Evolutionary conservation across 345 rosid genomes (phyloP), one percentile per base, ranked within the genome.

Genomic region (Aegle marmelos): DNA sequence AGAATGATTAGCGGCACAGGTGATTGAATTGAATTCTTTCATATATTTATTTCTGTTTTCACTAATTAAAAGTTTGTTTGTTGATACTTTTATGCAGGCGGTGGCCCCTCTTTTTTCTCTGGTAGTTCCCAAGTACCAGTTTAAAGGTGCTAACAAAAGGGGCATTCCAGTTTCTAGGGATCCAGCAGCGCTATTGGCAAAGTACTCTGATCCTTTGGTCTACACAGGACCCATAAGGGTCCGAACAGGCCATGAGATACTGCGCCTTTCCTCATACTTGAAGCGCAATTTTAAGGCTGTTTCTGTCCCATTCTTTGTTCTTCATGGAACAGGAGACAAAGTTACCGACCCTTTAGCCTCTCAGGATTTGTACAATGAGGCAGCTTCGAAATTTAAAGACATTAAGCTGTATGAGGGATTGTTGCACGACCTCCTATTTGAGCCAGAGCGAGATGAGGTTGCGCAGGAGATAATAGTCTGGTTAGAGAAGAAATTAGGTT

Each of bases 201-300:
- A 96, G 79, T 94, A 94, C 76, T 88, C 92, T 24, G 98, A 96
- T 83, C 99, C 98, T 4, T 83, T 96, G 85, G 99, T 96, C 79
- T 96, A 96, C 80, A 96, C 98, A 3, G 99, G 98, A 69, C 99
- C 99, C 25, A 94, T 96, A 68, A 89, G 99, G 76, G 98, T 91
- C 73, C 91, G 98, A 75, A 96, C 98, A 1, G 99, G 99, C 71
- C 92, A 96, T 62, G 99, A 96, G 79, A 96, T 96, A 82, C 59
- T 96, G 60, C 93, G 97, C 53, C 89, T 96, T 63, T 87, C 95
- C 7, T 86, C 99, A 4, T 83, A 88, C 84, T 84, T 96, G 89
- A 89, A 82, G 81, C 85, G 89, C 37, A 91, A 89, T 84, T 88
- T 96, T 31, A 90, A 86, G 79, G 87, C 90, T 8, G 81, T 94